A percentile compares a stretch with the other conserved stretches of the same genome.
Evolutionary conservation across 331 rosid genomes (phyloP).

Genomic region (Cydonia oblonga): DNA sequence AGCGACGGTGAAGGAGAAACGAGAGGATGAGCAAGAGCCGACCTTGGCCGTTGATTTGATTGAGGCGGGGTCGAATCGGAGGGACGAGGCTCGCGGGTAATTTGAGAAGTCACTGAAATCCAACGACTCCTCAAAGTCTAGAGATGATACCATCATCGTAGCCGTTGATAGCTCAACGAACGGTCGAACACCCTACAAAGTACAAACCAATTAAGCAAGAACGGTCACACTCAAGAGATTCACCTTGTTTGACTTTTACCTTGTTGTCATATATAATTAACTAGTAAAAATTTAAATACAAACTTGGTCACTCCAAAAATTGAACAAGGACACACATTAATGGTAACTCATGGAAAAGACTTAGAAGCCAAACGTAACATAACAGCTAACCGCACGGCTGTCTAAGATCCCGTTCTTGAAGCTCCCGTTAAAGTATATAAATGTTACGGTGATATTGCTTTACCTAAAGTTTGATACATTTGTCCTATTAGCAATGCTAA

Average conservation of each 20-base stretch:
- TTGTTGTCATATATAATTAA: background rate
- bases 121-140: conserved; percentile 70
- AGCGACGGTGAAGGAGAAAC: conserved; percentile 90
- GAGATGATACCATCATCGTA: conserved; percentile 59
- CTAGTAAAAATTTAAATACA: background rate
- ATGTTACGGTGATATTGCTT: background rate
- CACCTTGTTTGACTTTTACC: background rate
- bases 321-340: background rate
- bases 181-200: conserved; percentile 75
- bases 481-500: background rate
- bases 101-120: conserved; percentile 59
- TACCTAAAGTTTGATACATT: background rate
- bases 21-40: conserved; percentile 81
- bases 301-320: background rate
- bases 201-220: background rate
- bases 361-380: background rate
- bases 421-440: background rate
- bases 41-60: conserved; percentile 54
- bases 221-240: background rate
- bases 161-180: conserved; percentile 72
- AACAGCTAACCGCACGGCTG: too few species aligned
- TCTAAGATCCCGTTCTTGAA: background rate
- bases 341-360: background rate
- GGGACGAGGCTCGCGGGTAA: conserved; percentile 78
- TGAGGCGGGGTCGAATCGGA: conserved; percentile 58